phyloP scores from a whole-genome alignment of 2,329 filamentous ascomycete species.

The Moelleriella libera region DNA sequence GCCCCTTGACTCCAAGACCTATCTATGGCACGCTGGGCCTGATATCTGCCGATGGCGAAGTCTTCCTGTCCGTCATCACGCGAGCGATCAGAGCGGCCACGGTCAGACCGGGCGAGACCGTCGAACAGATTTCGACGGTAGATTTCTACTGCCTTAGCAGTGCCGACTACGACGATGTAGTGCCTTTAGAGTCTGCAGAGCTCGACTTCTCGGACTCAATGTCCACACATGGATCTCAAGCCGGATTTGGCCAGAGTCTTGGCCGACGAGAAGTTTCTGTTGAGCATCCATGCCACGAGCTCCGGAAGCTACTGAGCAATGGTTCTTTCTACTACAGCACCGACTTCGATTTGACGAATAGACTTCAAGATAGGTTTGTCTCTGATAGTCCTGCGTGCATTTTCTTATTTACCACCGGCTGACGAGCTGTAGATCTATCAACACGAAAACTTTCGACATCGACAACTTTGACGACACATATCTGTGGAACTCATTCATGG shows the following conservation, averaged over 20 bases:
- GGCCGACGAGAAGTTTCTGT: constrained; percentile 55
- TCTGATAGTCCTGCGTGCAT: neutral
- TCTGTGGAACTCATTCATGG: constrained; percentile 98
- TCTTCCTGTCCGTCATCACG: constrained; percentile 85
- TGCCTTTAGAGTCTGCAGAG: constrained; percentile 38
- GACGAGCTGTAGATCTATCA: constrained; percentile 38
- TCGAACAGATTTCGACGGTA: constrained; percentile 74
- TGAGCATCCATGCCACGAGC: constrained; percentile 78
- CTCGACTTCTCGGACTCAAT: constrained; percentile 31
- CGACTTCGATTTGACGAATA: constrained; percentile 93
- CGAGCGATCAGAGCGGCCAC: constrained; percentile 65
- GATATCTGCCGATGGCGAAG: constrained; percentile 69
- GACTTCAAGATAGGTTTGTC: constrained; percentile 68
- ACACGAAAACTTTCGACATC: constrained; percentile 70
- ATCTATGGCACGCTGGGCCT: constrained; percentile 80
- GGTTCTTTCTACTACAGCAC: constrained; percentile 97
- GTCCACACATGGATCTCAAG: constrained; percentile 30
- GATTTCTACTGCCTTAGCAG: constrained; percentile 90
- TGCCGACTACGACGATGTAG: constrained; percentile 69
- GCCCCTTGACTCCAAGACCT: constrained; percentile 56
- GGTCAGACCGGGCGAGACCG: constrained; percentile 73
- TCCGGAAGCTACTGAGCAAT: constrained; percentile 85
- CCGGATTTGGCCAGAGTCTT: constrained; percentile 24
- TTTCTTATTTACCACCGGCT: too few species aligned
- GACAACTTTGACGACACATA: constrained; percentile 88